phyloP scores from a whole-genome alignment of 805 yeast species.

The Groenewaldozyma tartarivorans region DNA sequence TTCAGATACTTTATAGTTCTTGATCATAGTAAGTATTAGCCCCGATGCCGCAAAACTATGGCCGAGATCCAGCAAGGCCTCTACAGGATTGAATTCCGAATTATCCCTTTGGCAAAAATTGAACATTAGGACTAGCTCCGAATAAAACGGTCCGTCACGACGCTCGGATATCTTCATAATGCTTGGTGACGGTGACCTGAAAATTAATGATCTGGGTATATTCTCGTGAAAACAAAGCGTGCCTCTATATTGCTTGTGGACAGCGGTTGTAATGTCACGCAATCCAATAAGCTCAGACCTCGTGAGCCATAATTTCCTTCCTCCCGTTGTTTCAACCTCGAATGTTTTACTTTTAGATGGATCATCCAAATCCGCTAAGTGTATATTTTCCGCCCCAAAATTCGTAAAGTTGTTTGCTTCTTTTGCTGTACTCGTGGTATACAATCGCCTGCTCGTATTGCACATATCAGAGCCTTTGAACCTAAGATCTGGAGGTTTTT shows the following conservation, averaged over 20 bases:
- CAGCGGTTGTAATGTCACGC: background rate
- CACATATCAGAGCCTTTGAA: no score
- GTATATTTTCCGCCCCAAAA: no score
- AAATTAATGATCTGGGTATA: background rate
- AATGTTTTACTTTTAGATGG: no score
- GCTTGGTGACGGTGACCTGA: background rate
- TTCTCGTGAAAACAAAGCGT: background rate
- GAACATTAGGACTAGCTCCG: background rate
- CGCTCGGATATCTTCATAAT: background rate
- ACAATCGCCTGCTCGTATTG: no score
- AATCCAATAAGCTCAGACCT: background rate
- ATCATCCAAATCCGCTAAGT: no score
- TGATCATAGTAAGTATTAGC: background rate
- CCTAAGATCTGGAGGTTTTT: no score
- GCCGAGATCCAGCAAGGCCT: background rate
- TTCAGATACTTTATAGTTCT: background rate
- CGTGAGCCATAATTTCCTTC: background rate
- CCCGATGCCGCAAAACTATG: background rate
- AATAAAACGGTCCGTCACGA: background rate
- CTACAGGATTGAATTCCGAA: background rate
- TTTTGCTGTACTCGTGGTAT: no score
- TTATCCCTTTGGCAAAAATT: background rate
- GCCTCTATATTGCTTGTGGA: no score
- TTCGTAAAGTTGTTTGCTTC: no score
- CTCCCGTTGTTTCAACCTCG: background rate